Base-by-base conservation (phyloP, 2,329 filamentous ascomycete species). In the Penicillium brasilianum region DNA sequence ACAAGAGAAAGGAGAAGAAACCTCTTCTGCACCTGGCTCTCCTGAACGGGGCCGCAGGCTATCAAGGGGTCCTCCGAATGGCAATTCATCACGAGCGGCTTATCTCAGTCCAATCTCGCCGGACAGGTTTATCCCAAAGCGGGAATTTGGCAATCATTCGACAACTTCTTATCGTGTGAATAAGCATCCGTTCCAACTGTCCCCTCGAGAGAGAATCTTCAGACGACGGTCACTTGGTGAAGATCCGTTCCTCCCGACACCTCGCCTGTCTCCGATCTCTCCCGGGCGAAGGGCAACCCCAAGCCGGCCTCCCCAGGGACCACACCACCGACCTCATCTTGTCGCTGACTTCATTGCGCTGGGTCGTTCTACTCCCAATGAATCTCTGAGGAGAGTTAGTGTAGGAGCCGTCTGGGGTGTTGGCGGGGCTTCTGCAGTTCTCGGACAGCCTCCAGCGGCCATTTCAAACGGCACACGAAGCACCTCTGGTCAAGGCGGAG, bases 331-430 rank as follows among this genome's bases (percentile, higher is more conserved):
- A n/a, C 76, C 78, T 49, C 75, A 71, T 57, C 65, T 78, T 34
- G 66, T 79, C 54, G 70, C 69, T 34, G 71, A 73, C 52, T 61
- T 69, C 3, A 60, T 59, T 13, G 49, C 69, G 30, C 41, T 66
- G 22, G 59, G 62, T 50, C 55, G 59, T 11, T 51, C 44, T n/a
- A 55, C 25, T 57, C 56, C 60, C 20, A 61, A 63, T 50, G 66
- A 67, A 30, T 55, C 69, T 18, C 66, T 71, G 7, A 71, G 83
- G 58, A 82, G 88, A 71, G 80, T 87, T 62, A 93, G 90, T 73
- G 78, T 83, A 63, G 89, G 90, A 2, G 84, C 88, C 10, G 83
- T 94, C 18, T 96, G 91, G 92, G 86, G 87, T 18, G 87, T 95
- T 11, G 90, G 91, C 28, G 90, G 90, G n/a, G 72, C 86, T 10